phyloP scores from a whole-genome alignment of 495 filamentous ascomycete genomes.

The Penicillium cinerascens region DNA sequence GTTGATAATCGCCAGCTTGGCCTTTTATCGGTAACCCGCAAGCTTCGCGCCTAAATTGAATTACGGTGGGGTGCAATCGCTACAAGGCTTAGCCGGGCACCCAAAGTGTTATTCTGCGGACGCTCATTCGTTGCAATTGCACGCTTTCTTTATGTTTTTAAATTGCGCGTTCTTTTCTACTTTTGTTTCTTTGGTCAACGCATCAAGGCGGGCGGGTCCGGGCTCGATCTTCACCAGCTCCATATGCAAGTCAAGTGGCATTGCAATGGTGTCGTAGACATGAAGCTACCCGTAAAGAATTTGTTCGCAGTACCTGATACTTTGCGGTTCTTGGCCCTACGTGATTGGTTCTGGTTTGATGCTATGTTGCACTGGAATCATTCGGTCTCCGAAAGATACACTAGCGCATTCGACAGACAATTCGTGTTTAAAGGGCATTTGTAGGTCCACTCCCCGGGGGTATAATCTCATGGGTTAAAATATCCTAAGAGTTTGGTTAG shows the following conservation, averaged over 20 bases:
- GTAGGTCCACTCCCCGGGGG: neutral
- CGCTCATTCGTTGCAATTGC: slow-evolving; percentile 1
- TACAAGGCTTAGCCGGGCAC: neutral
- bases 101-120: neutral
- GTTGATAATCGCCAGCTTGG: slow-evolving; percentile 41
- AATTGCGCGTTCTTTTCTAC: neutral
- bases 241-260: neutral
- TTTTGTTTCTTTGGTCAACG: neutral
- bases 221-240: neutral
- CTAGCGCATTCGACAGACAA: neutral
- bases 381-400: neutral
- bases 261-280: neutral
- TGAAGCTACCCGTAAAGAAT: neutral
- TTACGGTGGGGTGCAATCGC: slow-evolving; percentile 4
- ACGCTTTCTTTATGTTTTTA: neutral
- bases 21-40: slow-evolving; percentile 35
- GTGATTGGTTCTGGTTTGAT: neutral
- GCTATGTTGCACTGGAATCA: neutral
- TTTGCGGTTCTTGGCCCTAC: neutral
- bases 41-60: slow-evolving; percentile 15
- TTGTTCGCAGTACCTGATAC: neutral
- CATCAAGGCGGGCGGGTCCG: neutral
- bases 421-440: neutral
- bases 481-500: neutral
- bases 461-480: neutral